Percentiles rank a stretch among this genome's conserved stretches.
Conservation (phyloP, 345 rosid genomes). For the Eucalyptus cloeziana region DNA sequence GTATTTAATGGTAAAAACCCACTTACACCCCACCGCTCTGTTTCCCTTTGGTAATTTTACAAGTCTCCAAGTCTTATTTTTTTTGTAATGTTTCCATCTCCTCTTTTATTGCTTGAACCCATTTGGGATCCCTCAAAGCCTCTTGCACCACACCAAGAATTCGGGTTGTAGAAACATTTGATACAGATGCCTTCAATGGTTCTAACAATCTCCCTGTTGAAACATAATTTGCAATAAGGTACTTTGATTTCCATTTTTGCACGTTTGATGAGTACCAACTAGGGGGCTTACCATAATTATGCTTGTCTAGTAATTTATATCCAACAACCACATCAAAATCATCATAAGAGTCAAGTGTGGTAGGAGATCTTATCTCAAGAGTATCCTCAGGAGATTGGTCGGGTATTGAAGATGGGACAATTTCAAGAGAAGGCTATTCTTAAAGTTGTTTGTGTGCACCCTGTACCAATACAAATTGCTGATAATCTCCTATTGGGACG, state of each 20-base stretch:
- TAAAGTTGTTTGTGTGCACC: background rate
- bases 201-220: background rate
- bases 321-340: background rate
- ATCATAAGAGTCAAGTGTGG: background rate
- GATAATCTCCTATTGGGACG: background rate
- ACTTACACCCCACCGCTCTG: background rate
- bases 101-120: background rate
- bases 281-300: background rate
- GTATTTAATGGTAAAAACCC: background rate
- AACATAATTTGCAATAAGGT: background rate
- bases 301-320: rapidly evolving
- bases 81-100: background rate
- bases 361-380: background rate
- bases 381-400: rapidly evolving
- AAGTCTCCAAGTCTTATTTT: background rate
- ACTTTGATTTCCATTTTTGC: background rate
- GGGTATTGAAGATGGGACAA: background rate
- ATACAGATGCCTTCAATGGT: background rate
- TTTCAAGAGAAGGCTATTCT: background rate
- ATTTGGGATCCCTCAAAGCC: background rate
- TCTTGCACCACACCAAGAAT: background rate
- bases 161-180: background rate
- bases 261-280: rapidly evolving
- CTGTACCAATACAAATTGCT: background rate
- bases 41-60: background rate